phyloP scores from a whole-genome alignment of 129 eudicot species.

The Silybum marianum region DNA sequence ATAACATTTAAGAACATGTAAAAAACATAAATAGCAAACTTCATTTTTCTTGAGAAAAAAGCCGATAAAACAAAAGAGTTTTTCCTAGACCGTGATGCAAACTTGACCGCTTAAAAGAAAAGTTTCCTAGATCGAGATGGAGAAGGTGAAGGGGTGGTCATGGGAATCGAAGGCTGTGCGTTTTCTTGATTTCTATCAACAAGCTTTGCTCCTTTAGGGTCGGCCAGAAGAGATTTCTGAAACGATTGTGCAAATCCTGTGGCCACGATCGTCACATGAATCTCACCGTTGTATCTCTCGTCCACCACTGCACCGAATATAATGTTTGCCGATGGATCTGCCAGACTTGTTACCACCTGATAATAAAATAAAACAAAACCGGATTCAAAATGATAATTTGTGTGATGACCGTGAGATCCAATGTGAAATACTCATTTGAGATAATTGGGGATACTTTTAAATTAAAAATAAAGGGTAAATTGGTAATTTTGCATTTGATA shows the following conservation, averaged over 20 bases:
- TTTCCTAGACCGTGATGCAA: slow-evolving; percentile 47
- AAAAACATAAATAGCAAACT: not conserved
- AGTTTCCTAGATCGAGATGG: slow-evolving; percentile 62
- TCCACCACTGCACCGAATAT: slow-evolving; percentile 99
- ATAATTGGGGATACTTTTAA: no score
- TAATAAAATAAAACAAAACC: not conserved
- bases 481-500: no score
- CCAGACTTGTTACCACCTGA: slow-evolving; percentile 96
- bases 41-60: not conserved
- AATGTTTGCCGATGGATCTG: slow-evolving; percentile 94
- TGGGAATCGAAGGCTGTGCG: slow-evolving; percentile 36
- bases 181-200: slow-evolving; percentile 52
- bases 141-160: slow-evolving; percentile 41
- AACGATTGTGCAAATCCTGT: slow-evolving; percentile 96
- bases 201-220: slow-evolving; percentile 62
- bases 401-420: no score
- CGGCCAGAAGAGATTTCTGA: slow-evolving; percentile 71
- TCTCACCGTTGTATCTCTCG: slow-evolving; percentile 90
- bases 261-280: slow-evolving; percentile 91
- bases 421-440: no score
- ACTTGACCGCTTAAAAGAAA: slow-evolving; percentile 48
- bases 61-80: slow-evolving; percentile 64
- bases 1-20: not conserved
- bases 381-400: not conserved
- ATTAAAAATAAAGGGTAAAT: no score